A percentile compares a stretch with the other conserved stretches of the same genome.
These are phyloP conservation scores for Lonicera japonica DNA, from an alignment of 129 eudicot species.

Conservation along the genomic window DNA sequence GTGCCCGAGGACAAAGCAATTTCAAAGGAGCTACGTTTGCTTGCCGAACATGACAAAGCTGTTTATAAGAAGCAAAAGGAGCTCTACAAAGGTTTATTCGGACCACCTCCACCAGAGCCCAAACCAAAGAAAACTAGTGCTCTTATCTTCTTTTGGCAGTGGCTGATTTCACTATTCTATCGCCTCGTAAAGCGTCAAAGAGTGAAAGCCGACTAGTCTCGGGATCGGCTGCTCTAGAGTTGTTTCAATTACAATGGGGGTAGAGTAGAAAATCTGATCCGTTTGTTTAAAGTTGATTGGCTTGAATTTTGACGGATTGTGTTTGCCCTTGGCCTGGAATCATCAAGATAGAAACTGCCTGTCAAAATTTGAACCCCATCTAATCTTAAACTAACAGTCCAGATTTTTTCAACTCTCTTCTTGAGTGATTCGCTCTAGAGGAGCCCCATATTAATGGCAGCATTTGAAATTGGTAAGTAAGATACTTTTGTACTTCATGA, in stretches of 20 bases:
- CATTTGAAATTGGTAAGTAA: no score
- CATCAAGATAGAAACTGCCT: background rate
- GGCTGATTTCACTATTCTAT: slow-evolving; percentile 53
- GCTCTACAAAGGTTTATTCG: slow-evolving; percentile 88
- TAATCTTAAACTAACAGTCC: no score
- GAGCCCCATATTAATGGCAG: no score
- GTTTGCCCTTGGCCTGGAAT: background rate
- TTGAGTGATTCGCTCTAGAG: no score
- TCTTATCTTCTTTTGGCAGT: slow-evolving; percentile 67
- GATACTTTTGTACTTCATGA: no score
- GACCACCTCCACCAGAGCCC: slow-evolving; percentile 78
- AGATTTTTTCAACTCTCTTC: no score
- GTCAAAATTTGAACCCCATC: no score
- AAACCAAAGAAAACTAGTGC: slow-evolving; percentile 43
- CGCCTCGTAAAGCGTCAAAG: slow-evolving; percentile 44
- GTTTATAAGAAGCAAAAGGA: slow-evolving; percentile 90
- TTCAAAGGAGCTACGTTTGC: slow-evolving; percentile 51
- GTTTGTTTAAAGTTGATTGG: no score
- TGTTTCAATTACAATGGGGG: no score
- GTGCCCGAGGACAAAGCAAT: slow-evolving; percentile 89
- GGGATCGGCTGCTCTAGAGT: no score
- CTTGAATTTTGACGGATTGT: no score
- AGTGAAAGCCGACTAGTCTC: slow-evolving; percentile 39
- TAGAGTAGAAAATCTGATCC: no score
- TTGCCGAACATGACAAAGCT: slow-evolving; percentile 87